These are phyloP conservation scores for Peronospora destructor DNA, from an alignment of 352 stramenopile species.

Conservation along the genomic window DNA sequence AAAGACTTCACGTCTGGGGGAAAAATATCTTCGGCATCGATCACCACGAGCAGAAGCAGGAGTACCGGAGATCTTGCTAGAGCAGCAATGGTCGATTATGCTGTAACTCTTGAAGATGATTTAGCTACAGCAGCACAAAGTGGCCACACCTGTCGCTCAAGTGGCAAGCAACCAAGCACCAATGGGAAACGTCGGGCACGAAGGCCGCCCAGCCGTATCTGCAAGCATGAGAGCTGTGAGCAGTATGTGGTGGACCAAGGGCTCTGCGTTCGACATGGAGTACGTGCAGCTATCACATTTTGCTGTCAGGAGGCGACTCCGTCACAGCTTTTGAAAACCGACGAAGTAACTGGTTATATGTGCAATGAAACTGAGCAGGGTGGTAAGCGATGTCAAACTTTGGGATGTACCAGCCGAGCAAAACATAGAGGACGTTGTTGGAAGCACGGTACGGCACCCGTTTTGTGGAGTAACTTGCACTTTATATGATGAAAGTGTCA, in stretches of 20 bases:
- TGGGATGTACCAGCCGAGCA: slow-evolving; percentile 59
- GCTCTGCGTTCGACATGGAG: slow-evolving; percentile 66
- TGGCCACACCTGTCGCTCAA: slow-evolving; percentile 6
- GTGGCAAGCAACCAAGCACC: slow-evolving; percentile 24
- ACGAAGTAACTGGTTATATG: slow-evolving; percentile 1
- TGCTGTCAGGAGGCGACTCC: background rate
- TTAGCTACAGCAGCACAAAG: slow-evolving; percentile 1
- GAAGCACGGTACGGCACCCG: slow-evolving; percentile 41
- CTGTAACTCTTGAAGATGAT: background rate
- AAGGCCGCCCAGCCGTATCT: slow-evolving; percentile 55
- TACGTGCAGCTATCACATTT: slow-evolving; percentile 28
- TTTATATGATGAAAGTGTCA: background rate
- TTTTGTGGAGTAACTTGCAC: background rate
- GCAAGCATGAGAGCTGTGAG: slow-evolving; percentile 64
- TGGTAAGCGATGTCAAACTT: slow-evolving; percentile 52
- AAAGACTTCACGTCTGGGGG: slow-evolving; percentile 17
- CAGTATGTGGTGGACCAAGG: slow-evolving; percentile 76
- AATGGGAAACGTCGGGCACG: slow-evolving; percentile 49
- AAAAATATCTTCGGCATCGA: slow-evolving; percentile 17
- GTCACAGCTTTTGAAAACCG: background rate
- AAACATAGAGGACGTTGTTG: slow-evolving; percentile 72
- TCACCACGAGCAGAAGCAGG: slow-evolving; percentile 15
- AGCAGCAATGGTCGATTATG: background rate
- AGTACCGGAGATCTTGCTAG: slow-evolving; percentile 31
- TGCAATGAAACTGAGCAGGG: slow-evolving; percentile 28